Percentiles rank a stretch among this genome's conserved stretches.
Evolutionary conservation across 768 basidiomycete genomes (phyloP).

Genomic region (Leccinum broughii): DNA sequence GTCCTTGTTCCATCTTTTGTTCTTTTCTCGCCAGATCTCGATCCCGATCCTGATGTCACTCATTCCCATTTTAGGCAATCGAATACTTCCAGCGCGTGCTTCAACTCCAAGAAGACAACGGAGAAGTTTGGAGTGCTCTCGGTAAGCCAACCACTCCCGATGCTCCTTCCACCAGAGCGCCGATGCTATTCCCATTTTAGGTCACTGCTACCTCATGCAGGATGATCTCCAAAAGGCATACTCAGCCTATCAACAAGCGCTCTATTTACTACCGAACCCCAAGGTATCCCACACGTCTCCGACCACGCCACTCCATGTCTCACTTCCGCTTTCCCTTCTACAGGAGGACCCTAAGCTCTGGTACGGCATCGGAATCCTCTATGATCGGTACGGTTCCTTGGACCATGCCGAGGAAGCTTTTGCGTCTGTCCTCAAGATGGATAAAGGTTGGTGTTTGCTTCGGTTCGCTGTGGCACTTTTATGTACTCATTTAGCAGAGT

Average conservation of each 20-base stretch:
- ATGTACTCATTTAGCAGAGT: slow-evolving; percentile 33
- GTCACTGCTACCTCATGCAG: slow-evolving; percentile 98
- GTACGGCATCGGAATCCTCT: slow-evolving; percentile 99
- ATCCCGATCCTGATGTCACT: slow-evolving; percentile 36
- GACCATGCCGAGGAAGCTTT: slow-evolving; percentile 99
- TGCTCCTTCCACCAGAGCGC: slow-evolving; percentile 14
- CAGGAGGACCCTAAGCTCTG: slow-evolving; percentile 97
- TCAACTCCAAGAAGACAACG: slow-evolving; percentile 89
- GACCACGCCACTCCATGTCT: slow-evolving; percentile 5
- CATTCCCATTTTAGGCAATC: slow-evolving; percentile 67
- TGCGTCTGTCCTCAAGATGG: slow-evolving; percentile 93
- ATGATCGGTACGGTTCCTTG: slow-evolving; percentile 96
- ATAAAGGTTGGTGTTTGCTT: slow-evolving; percentile 66
- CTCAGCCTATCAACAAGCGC: slow-evolving; percentile 96
- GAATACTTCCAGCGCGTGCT: slow-evolving; percentile 96
- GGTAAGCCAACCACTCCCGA: slow-evolving; percentile 47
- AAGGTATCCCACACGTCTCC: slow-evolving; percentile 55
- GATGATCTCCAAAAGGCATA: slow-evolving; percentile 99
- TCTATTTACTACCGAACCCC: slow-evolving; percentile 93
- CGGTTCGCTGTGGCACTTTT: slow-evolving; percentile 8
- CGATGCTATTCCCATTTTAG: slow-evolving; percentile 39
- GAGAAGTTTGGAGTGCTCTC: slow-evolving; percentile 97
- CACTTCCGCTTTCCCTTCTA: slow-evolving; percentile 5
- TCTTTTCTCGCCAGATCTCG: slow-evolving; percentile 22
- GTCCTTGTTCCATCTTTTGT: slow-evolving; percentile 19